These are phyloP conservation scores for Leucoagaricus sp. DNA, from an alignment of 1,284 basidiomycete species.

Conservation along the genomic window DNA sequence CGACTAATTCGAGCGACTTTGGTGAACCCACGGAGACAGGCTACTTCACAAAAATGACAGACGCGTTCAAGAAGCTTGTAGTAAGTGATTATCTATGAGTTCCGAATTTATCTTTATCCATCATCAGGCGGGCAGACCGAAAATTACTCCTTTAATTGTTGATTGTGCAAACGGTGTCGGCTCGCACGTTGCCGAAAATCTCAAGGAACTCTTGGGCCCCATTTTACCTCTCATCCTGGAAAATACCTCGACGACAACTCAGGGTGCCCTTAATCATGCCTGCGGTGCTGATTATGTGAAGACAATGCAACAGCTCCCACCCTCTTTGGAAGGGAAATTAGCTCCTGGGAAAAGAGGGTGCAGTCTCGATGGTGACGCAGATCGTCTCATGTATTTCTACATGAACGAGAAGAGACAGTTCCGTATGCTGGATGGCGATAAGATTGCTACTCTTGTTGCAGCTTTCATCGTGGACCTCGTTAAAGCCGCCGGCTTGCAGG, in stretches of 20 bases:
- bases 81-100: constrained; percentile 47
- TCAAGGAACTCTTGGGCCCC: constrained; percentile 58
- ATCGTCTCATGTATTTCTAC: constrained; percentile 96
- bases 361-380: constrained; percentile 97
- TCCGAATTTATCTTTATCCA: constrained; percentile 13
- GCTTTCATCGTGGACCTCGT: constrained; percentile 93
- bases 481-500: constrained; percentile 77
- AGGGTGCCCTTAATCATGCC: constrained; percentile 80
- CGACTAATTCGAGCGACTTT: constrained; percentile 86
- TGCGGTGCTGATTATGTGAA: constrained; percentile 99
- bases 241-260: constrained; percentile 68
- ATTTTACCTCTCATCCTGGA: constrained; percentile 59
- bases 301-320: constrained; percentile 85
- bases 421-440: constrained; percentile 96
- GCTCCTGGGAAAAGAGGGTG: constrained; percentile 81
- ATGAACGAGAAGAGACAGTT: constrained; percentile 78
- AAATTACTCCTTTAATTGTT: constrained; percentile 68
- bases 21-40: constrained; percentile 86
- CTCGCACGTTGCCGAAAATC: constrained; percentile 64
- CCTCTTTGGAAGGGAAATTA: constrained; percentile 62
- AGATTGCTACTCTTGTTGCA: constrained; percentile 94
- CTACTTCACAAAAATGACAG: constrained; percentile 86
- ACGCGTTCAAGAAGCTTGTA: constrained; percentile 85
- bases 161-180: constrained; percentile 99
- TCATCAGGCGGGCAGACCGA: constrained; percentile 58